Base-by-base conservation (phyloP, 805 yeast species). In the Hanseniaspora hatyaiensis region DNA sequence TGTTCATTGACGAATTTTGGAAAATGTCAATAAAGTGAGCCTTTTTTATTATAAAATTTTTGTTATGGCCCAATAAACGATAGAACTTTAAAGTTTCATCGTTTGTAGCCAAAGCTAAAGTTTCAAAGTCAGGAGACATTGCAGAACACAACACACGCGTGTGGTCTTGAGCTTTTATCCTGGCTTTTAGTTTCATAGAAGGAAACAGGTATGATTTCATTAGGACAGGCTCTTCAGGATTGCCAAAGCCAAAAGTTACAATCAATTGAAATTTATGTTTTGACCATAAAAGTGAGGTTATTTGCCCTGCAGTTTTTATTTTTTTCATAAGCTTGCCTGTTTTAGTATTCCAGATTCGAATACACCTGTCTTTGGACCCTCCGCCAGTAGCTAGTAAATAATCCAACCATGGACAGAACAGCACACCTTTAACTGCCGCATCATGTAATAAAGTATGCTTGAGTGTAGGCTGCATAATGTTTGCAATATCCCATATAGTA, bases 331-430 rank as follows among this genome's bases (percentile, higher is more conserved):
- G 60, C 0, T 94, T 80, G 0, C 96, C 95, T 0, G 89, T 70
- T 2, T 66, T 66, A 0, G 92, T 73, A 60, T 88, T 95, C 96
- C 96, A 87, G 59, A 86, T 85, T 50, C 88, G 62, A 8, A 87
- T 74, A n/a, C 72, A 72, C 43, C 88, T 66, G 59, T 88, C 96
- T 55, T 77, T 78, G 18, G 80, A 75, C 0, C 96, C 96, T 2
- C 92, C 96, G 0, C 96, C 96, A 0, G 96, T 86, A 0, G 89
- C 96, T 30, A 88, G 60, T 8, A 88, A 63, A 2, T 81, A 71
- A 12, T 76, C 76, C 16, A 85, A 72, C 96, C 96, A 87, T 0
- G 96, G 96, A 59, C 96, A 88, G 56, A 75, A 88, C 3, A 89
- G 82, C 38, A 88, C 67, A 0, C 95, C 96, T 55, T 87, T 87